Conservation (phyloP, 305 asterid species). For the Solanum aculeatissimum region DNA sequence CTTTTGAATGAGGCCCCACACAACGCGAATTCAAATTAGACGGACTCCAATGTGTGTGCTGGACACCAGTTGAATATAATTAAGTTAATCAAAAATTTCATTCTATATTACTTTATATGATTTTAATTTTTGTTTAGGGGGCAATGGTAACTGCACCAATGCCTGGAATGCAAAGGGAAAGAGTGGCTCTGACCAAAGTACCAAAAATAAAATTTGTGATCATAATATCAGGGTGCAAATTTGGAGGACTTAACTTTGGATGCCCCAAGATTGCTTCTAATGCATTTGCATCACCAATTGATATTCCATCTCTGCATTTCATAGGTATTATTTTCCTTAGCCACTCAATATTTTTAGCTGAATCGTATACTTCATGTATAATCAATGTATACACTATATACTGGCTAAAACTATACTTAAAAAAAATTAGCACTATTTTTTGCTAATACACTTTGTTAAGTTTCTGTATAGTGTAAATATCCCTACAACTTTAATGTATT, state of each 20-base stretch:
- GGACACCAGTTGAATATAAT: too few species aligned
- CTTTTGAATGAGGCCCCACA: too few species aligned
- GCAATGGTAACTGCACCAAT: background rate
- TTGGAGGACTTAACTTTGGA: background rate
- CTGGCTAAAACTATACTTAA: too few species aligned
- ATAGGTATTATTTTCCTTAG: background rate
- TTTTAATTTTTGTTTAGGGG: background rate
- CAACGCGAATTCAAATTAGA: too few species aligned
- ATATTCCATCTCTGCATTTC: constrained; percentile 5
- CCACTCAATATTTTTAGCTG: background rate
- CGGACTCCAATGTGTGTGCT: too few species aligned
- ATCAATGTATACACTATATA: too few species aligned
- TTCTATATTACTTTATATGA: background rate
- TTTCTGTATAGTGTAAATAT: too few species aligned
- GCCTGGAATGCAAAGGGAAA: constrained; percentile 17
- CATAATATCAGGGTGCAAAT: background rate
- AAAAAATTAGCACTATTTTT: too few species aligned
- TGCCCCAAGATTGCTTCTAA: constrained; percentile 4
- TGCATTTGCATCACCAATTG: constrained; percentile 9
- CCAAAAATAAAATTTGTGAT: constrained; percentile 11
- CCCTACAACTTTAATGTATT: too few species aligned
- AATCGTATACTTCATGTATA: too few species aligned
- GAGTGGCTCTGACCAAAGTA: constrained; percentile 2
- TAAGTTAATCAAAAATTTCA: background rate
- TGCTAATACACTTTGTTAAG: too few species aligned